Percentiles rank a stretch among this genome's conserved stretches.
Conservation (phyloP, 108 stramenopile genomes). For the Nannochloropsis gaditana region DNA sequence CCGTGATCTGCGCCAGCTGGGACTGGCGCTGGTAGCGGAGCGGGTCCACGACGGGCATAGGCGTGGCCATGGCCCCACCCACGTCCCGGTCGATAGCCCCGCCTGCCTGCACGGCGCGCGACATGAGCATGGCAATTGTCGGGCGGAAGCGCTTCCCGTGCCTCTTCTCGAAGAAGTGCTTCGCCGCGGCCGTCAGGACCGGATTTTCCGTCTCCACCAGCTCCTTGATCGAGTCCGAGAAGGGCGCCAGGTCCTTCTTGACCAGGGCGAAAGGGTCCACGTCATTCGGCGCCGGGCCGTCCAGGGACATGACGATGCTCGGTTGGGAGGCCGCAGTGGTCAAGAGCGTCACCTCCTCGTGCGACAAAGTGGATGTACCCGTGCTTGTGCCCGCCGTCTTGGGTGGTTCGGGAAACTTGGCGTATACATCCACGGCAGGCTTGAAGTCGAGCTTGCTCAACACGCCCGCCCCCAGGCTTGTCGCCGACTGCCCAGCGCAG, state of each 20-base stretch:
- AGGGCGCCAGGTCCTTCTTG: slow-evolving; percentile 73
- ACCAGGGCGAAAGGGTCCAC: slow-evolving; percentile 58
- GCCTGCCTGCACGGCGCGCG: slow-evolving; percentile 67
- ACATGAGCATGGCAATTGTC: slow-evolving; percentile 84
- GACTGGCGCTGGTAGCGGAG: slow-evolving; percentile 56
- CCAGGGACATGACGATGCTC: background rate
- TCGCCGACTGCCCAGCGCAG: background rate
- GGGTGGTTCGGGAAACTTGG: background rate
- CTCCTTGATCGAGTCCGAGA: slow-evolving; percentile 87
- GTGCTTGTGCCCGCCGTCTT: background rate
- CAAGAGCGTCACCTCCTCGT: background rate
- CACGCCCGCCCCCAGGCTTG: background rate
- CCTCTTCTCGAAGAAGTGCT: slow-evolving; percentile 93
- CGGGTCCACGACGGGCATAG: background rate
- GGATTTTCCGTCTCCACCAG: slow-evolving; percentile 93
- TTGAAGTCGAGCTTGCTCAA: slow-evolving; percentile 13
- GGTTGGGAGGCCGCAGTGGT: background rate
- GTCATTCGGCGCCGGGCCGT: background rate
- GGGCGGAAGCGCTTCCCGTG: slow-evolving; percentile 94
- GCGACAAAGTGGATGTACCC: background rate
- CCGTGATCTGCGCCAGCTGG: slow-evolving; percentile 90
- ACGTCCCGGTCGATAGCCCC: background rate
- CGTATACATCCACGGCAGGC: slow-evolving; percentile 10
- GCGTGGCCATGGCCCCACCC: background rate
- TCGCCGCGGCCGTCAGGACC: slow-evolving; percentile 90